Percentiles rank a stretch among this genome's conserved stretches.
Evolutionary conservation across 768 basidiomycete species (phyloP).

Genomic region (Heimioporus sp.): DNA sequence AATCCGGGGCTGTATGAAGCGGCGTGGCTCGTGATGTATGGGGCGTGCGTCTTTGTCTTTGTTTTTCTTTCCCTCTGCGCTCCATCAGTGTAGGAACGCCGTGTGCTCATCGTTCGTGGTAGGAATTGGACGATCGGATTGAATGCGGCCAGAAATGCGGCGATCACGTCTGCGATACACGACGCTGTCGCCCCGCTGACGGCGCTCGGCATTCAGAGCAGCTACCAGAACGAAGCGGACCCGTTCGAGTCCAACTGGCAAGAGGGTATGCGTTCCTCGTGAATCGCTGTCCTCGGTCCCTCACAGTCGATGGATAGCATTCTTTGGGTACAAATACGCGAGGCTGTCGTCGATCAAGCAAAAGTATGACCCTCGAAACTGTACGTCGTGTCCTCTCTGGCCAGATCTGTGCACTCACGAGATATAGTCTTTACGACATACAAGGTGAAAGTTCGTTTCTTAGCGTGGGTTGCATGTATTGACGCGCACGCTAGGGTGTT

Average conservation of each 20-base stretch:
- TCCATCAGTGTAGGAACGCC: neutral
- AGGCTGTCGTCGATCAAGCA: slow-evolving; percentile 16
- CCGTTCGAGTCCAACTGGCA: slow-evolving; percentile 20
- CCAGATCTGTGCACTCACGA: neutral
- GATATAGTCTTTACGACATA: slow-evolving; percentile 14
- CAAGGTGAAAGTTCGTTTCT: slow-evolving; percentile 5
- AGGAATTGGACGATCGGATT: slow-evolving; percentile 17
- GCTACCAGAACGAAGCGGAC: slow-evolving; percentile 24
- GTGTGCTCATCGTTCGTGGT: neutral
- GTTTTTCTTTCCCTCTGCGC: no score
- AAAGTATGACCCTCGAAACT: slow-evolving; percentile 21
- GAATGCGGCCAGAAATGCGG: neutral
- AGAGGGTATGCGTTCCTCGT: slow-evolving; percentile 1
- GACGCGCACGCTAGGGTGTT: slow-evolving; percentile 1
- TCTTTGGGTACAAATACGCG: slow-evolving; percentile 21
- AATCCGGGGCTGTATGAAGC: slow-evolving; percentile 17
- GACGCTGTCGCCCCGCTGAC: slow-evolving; percentile 11
- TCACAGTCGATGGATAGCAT: slow-evolving; percentile 4
- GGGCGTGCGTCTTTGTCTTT: no score
- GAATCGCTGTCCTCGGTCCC: neutral
- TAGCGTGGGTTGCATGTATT: neutral
- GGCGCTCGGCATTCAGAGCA: slow-evolving; percentile 15
- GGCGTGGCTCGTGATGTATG: neutral
- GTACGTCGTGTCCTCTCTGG: slow-evolving; percentile 1
- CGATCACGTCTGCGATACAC: slow-evolving; percentile 6